These are phyloP conservation scores for Salix udensis DNA, from an alignment of 345 rosid genomes.

Conservation along the genomic window DNA sequence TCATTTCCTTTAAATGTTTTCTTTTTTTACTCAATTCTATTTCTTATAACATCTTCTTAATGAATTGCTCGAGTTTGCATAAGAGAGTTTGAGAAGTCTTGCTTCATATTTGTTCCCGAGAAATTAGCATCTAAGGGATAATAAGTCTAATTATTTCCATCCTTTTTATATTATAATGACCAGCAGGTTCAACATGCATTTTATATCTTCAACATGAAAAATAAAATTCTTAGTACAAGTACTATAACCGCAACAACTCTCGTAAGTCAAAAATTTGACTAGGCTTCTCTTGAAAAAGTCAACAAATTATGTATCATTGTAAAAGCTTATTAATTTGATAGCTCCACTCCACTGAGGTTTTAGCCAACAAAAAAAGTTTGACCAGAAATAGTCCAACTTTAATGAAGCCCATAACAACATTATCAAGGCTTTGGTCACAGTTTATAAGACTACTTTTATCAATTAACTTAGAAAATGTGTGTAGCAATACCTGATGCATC, in stretches of 20 bases:
- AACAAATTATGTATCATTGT: constrained; percentile 22
- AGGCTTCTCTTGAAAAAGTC: constrained; percentile 11
- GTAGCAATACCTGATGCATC: neutral
- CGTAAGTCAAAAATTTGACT: constrained; percentile 27
- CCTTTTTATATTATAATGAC: no score
- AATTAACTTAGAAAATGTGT: constrained; percentile 2
- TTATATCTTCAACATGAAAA: no score
- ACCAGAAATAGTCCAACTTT: constrained; percentile 14
- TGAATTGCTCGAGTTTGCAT: no score
- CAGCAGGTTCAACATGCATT: no score
- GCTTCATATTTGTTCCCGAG: no score
- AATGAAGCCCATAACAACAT: neutral
- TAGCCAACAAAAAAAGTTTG: neutral
- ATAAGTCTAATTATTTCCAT: no score
- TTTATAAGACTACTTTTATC: constrained; percentile 3
- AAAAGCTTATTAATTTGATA: constrained; percentile 18
- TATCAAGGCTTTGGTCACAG: neutral
- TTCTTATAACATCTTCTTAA: constrained; percentile 2
- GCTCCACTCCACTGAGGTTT: constrained; percentile 18
- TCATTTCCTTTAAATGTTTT: no score
- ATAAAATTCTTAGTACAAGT: neutral
- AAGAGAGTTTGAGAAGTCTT: no score
- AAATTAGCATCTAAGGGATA: no score
- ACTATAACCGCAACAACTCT: neutral
- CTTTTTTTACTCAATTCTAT: neutral